Conservation (phyloP, 129 eudicot species). For the Pulicaria dysenterica region DNA sequence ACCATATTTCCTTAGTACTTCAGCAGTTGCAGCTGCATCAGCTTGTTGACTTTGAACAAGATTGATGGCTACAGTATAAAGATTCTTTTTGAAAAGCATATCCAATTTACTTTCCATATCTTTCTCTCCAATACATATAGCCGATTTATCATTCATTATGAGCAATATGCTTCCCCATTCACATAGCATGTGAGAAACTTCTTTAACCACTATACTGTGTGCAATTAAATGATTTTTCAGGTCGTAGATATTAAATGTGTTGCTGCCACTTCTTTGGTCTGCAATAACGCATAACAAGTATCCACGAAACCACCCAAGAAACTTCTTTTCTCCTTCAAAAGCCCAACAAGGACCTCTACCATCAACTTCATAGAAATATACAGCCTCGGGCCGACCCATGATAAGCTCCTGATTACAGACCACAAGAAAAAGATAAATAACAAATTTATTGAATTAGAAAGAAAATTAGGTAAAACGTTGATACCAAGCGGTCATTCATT, state of each 20-base stretch:
- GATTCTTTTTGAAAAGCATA: constrained; percentile 91
- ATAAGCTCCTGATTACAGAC: constrained; percentile 69
- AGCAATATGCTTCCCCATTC: constrained; percentile 98
- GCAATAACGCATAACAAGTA: constrained; percentile 83
- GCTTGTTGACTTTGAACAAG: constrained; percentile 99
- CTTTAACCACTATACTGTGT: constrained; percentile 66
- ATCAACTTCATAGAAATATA: constrained; percentile 88
- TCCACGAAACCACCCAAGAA: constrained; percentile 98
- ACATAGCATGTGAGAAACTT: constrained; percentile 91
- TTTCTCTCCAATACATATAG: constrained; percentile 83
- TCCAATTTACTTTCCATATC: constrained; percentile 98
- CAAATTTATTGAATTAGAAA: background rate
- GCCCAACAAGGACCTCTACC: constrained; percentile 99
- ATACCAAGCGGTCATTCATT: constrained; percentile 93
- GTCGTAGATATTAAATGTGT: constrained; percentile 86
- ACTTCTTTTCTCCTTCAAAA: constrained; percentile 94
- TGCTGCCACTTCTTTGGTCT: constrained; percentile 75
- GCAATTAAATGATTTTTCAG: constrained; percentile 91
- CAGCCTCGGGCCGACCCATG: constrained; percentile 96
- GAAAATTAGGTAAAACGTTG: constrained; percentile 19
- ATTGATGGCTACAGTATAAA: constrained; percentile 92
- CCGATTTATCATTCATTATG: constrained; percentile 78
- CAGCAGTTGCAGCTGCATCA: constrained; percentile 97
- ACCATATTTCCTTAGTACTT: constrained; percentile 90
- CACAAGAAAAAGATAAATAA: constrained; percentile 14